These are phyloP conservation scores for Plenodomus biglobosus DNA, from an alignment of 2,329 filamentous ascomycete species.

Conservation along the genomic window DNA sequence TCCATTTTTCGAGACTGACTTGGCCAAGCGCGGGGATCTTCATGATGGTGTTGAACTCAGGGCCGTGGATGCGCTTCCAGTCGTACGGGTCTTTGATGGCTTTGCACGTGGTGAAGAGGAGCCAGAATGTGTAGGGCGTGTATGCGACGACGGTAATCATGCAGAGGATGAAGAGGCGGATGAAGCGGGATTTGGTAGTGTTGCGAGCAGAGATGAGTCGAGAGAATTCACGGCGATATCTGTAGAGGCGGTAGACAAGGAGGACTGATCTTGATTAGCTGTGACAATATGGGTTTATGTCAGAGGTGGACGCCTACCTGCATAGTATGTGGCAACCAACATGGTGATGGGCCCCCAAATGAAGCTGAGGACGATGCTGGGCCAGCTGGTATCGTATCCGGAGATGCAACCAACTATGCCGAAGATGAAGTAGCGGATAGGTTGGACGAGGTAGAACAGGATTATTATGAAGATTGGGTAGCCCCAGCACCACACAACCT, in stretches of 20 bases:
- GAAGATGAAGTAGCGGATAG: slow-evolving; percentile 59
- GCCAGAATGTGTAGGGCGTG: slow-evolving; percentile 54
- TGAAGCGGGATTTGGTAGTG: slow-evolving; percentile 61
- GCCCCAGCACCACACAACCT: slow-evolving; percentile 58
- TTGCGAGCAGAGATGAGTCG: slow-evolving; percentile 57
- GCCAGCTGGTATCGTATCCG: slow-evolving; percentile 59
- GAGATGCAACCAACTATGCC: slow-evolving; percentile 62
- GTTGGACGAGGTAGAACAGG: slow-evolving; percentile 62
- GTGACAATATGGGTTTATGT: slow-evolving; percentile 2
- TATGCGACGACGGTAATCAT: slow-evolving; percentile 53
- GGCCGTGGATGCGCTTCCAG: slow-evolving; percentile 57
- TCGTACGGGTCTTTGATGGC: slow-evolving; percentile 49
- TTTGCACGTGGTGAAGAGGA: slow-evolving; percentile 43
- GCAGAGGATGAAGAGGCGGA: slow-evolving; percentile 62
- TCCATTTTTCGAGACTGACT: slow-evolving; percentile 60
- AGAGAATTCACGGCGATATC: slow-evolving; percentile 61
- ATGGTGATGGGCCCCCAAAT: slow-evolving; percentile 61
- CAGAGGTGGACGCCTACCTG: slow-evolving; percentile 50
- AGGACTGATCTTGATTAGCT: slow-evolving; percentile 49
- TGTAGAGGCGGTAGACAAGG: slow-evolving; percentile 61
- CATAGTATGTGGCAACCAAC: slow-evolving; percentile 57
- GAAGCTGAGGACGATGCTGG: slow-evolving; percentile 55
- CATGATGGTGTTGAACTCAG: slow-evolving; percentile 53
- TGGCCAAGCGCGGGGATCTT: slow-evolving; percentile 50
- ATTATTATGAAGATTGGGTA: slow-evolving; percentile 59